Conservation (phyloP, 495 filamentous ascomycete species). For the Penicillium odoratum region DNA sequence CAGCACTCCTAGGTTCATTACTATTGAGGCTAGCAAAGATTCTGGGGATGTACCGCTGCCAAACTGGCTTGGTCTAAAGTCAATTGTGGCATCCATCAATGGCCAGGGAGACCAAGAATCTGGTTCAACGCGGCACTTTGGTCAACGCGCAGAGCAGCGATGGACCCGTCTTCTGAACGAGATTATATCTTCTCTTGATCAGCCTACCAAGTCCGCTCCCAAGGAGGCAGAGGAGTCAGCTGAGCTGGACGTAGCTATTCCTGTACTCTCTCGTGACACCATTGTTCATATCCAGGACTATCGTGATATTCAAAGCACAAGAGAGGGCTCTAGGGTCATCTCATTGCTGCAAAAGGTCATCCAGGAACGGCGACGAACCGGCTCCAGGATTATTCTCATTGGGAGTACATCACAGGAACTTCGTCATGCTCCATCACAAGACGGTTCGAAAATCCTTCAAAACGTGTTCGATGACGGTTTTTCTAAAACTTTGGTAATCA, state of each 20-base stretch:
- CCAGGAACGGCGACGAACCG: constrained; percentile 63
- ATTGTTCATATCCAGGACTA: constrained; percentile 84
- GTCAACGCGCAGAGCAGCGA: constrained; percentile 29
- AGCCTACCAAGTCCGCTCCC: constrained; percentile 8
- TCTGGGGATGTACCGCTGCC: constrained; percentile 38
- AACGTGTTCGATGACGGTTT: constrained; percentile 52
- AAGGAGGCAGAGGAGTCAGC: constrained; percentile 13
- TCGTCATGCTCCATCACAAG: constrained; percentile 21
- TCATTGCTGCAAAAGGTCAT: constrained; percentile 67
- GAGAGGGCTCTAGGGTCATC: constrained; percentile 63
- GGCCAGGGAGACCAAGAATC: constrained; percentile 28
- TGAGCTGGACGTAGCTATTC: constrained; percentile 15
- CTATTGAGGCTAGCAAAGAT: constrained; percentile 39
- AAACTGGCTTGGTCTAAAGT: constrained; percentile 37
- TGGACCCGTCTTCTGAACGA: constrained; percentile 41
- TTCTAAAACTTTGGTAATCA: constrained; percentile 52
- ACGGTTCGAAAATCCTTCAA: constrained; percentile 51
- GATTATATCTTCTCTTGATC: constrained; percentile 30
- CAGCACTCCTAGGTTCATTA: constrained; percentile 37
- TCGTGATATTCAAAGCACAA: constrained; percentile 64
- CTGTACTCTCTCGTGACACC: constrained; percentile 34
- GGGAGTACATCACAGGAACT: constrained; percentile 58
- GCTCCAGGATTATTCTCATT: constrained; percentile 72
- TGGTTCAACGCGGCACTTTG: constrained; percentile 13
- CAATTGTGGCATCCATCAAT: constrained; percentile 40